These are phyloP conservation scores for Rhizomucor pusillus DNA, from an alignment of 371 early-diverging fungal genomes.

Conservation along the genomic window DNA sequence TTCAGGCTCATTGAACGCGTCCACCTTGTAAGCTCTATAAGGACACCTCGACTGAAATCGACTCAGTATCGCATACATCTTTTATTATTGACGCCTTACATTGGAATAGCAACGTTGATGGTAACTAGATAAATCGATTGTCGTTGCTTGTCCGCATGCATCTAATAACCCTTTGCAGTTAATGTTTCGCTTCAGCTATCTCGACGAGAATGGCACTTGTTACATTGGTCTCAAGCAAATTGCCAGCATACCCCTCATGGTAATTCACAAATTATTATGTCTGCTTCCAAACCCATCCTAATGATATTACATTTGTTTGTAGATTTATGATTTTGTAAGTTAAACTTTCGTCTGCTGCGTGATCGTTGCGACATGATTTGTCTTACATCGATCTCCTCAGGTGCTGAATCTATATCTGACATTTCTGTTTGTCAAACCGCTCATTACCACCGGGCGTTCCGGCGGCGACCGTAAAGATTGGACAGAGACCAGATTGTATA, in stretches of 20 bases:
- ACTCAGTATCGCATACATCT: conserved; percentile 47
- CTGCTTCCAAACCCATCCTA: not conserved
- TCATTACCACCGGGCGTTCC: conserved; percentile 32
- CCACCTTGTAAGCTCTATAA: conserved; percentile 44
- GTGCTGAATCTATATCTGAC: conserved; percentile 48
- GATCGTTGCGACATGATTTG: no score
- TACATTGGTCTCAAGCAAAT: conserved; percentile 47
- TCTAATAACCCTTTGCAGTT: no score
- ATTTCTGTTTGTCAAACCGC: conserved; percentile 44
- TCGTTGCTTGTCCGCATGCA: no score
- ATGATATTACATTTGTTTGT: not conserved
- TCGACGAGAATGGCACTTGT: conserved; percentile 44
- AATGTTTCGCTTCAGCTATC: conserved; percentile 35
- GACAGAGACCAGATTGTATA: conserved; percentile 37
- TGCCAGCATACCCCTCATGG: conserved; percentile 51
- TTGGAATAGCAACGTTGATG: conserved; percentile 44
- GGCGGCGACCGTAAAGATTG: conserved; percentile 45
- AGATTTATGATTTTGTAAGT: conserved; percentile 45
- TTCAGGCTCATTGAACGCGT: conserved; percentile 47
- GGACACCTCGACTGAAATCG: conserved; percentile 37
- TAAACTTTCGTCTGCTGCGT: not conserved
- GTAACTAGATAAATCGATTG: no score
- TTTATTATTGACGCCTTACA: conserved; percentile 41
- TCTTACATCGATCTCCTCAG: conserved; percentile 8
- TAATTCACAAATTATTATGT: conserved; percentile 10